Conservation (phyloP, 805 yeast genomes). For the Candida endomychidarum region DNA sequence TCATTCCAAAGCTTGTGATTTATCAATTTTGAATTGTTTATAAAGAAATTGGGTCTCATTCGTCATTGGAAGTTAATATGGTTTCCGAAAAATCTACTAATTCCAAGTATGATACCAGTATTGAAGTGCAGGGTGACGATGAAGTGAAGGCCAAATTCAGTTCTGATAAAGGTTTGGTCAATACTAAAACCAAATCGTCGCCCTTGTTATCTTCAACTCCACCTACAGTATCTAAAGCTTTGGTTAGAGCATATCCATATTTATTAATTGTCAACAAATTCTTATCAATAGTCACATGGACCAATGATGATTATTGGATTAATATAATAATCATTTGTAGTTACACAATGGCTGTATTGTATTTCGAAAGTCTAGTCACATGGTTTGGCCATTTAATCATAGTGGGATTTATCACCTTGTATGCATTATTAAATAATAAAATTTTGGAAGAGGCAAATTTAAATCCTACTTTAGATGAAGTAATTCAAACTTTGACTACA, state of each 20-base stretch:
- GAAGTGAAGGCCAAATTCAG: constrained; percentile 34
- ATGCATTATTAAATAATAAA: constrained; percentile 55
- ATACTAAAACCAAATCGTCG: constrained; percentile 53
- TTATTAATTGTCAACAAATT: constrained; percentile 68
- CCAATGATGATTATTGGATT: constrained; percentile 78
- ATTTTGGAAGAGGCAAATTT: constrained; percentile 58
- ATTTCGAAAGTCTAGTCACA: constrained; percentile 74
- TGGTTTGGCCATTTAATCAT: constrained; percentile 80
- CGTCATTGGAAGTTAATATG: too few relatives aligned
- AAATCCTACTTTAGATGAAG: constrained; percentile 84
- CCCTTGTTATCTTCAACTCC: constrained; percentile 89
- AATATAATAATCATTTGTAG: constrained; percentile 59
- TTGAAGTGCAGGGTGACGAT: not conserved
- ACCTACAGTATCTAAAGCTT: constrained; percentile 81
- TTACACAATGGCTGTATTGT: constrained; percentile 61
- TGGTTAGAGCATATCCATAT: constrained; percentile 83
- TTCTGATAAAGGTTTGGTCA: constrained; percentile 11
- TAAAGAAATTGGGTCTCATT: too few relatives aligned
- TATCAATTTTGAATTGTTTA: not conserved
- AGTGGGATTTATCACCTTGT: constrained; percentile 59
- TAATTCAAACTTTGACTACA: constrained; percentile 71
- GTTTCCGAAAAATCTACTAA: not conserved
- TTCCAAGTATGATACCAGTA: constrained; percentile 2
- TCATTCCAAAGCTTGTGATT: too few relatives aligned
- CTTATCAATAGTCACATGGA: constrained; percentile 84